Evolutionary conservation across 2,329 filamentous ascomycete species (phyloP), one percentile per base, ranked within the genome.

Genomic region (Elsinoe perseae): DNA sequence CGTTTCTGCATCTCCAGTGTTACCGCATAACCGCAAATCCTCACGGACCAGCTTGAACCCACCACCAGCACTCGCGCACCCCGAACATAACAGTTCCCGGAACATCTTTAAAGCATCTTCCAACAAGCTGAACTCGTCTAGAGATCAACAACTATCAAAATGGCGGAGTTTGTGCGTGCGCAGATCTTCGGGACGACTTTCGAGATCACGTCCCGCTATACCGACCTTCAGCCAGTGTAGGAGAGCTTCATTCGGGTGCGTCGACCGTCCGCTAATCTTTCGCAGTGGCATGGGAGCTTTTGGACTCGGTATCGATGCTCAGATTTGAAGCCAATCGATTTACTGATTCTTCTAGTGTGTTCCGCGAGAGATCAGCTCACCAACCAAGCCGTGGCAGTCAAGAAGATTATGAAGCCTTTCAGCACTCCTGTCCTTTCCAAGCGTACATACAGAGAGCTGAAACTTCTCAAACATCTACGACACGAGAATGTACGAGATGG

Each of bases 331-430:
- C 8, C 8, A 46, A n/a, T 53, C 28, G 4, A 21, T 25, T 23
- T 21, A 44, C 40, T 44, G 40, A 44, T 18, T 9, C 16, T 21
- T 16, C 14, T 23, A 52, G 30, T 38, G 28, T 36, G 92, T 75
- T 97, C 93, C 62, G 93, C 93, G 58, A 92, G 90, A 75, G 93
- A 98, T 73, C 91, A 97, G 77, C 89, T 98, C 74, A 97, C 93
- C 59, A 88, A 83, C 71, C 91, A 96, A 73, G 90, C 91, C 74
- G 93, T 98, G 60, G 93, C 93, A 58, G 91, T 98, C 71, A 98
- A 98, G 82, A 98, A 98, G 83, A 98, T 98, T 70, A 97, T 98
- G 92, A 98, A 97, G 79, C 93, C 93, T 8, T 98, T 98, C 76
- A 96, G 91, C 80, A 98, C 93, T n/a, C 91, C 93, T 1, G 93